Evolutionary conservation across 257 asterid genomes (phyloP).

Genomic region (Plantago major): DNA sequence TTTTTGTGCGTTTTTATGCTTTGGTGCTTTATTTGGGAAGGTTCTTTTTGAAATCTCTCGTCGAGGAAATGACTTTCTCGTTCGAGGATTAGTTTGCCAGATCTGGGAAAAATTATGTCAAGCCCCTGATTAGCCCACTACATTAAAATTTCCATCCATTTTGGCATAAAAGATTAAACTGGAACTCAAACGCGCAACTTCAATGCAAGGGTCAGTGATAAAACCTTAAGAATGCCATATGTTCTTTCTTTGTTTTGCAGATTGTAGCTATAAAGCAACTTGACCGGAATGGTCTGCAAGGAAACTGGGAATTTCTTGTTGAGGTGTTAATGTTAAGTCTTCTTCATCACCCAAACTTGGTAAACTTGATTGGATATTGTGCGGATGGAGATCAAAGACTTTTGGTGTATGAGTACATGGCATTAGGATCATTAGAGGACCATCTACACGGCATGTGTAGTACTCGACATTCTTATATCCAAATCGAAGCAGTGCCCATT

Average conservation of each 20-base stretch:
- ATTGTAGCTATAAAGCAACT: conserved; percentile 80
- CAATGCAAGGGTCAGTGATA: no score
- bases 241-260: conserved; percentile 24
- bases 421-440: conserved; percentile 81
- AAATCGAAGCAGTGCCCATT: conserved; percentile 8
- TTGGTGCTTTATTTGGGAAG: no score
- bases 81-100: no score
- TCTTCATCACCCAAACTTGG: conserved; percentile 79
- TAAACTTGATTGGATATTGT: conserved; percentile 78
- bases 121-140: no score
- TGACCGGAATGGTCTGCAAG: conserved; percentile 77
- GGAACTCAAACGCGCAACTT: no score
- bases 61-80: no score
- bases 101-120: no score
- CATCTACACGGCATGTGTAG: conserved; percentile 57
- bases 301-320: conserved; percentile 75
- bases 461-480: neutral
- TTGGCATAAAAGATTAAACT: no score
- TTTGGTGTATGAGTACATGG: conserved; percentile 78
- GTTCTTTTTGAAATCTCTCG: no score
- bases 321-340: conserved; percentile 78
- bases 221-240: no score
- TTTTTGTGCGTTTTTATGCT: no score
- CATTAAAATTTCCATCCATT: no score
- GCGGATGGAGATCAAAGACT: conserved; percentile 90